Conservation (phyloP, 805 yeast genomes). For the Monosporozyma unispora region DNA sequence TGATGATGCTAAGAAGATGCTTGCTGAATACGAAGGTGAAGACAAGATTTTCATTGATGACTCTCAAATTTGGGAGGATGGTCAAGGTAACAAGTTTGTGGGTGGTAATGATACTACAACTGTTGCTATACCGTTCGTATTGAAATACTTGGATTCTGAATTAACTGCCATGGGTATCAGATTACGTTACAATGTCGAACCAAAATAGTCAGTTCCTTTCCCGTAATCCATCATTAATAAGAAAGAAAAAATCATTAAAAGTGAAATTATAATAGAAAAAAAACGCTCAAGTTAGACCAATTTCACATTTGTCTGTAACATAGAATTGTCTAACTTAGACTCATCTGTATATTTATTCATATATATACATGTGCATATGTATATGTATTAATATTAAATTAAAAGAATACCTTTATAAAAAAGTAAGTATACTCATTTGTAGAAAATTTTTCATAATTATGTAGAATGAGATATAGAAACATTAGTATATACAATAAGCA, state of each 20-base stretch:
- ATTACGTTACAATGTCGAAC: conserved; percentile 80
- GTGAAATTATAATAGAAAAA: background rate
- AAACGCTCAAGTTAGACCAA: background rate
- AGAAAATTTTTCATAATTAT: no score
- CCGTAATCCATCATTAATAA: background rate
- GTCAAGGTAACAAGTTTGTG: conserved; percentile 79
- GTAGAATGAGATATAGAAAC: no score
- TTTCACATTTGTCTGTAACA: conserved; percentile 1
- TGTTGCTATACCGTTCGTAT: conserved; percentile 92
- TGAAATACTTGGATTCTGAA: conserved; percentile 91
- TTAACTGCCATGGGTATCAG: conserved; percentile 96
- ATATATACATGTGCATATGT: background rate
- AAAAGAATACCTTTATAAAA: background rate
- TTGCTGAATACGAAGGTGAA: conserved; percentile 28
- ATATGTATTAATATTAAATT: background rate
- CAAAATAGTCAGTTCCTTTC: conserved; percentile 28
- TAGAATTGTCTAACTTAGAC: conserved; percentile 1
- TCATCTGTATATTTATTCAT: background rate
- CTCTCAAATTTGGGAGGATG: conserved; percentile 91
- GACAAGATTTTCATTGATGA: conserved; percentile 46
- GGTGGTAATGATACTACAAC: conserved; percentile 95
- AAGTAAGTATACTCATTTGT: background rate
- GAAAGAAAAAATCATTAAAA: background rate
- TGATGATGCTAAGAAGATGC: conserved; percentile 42
- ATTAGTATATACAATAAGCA: no score